phyloP scores from a whole-genome alignment of 139 green algal species.

The Closterium sp. region DNA sequence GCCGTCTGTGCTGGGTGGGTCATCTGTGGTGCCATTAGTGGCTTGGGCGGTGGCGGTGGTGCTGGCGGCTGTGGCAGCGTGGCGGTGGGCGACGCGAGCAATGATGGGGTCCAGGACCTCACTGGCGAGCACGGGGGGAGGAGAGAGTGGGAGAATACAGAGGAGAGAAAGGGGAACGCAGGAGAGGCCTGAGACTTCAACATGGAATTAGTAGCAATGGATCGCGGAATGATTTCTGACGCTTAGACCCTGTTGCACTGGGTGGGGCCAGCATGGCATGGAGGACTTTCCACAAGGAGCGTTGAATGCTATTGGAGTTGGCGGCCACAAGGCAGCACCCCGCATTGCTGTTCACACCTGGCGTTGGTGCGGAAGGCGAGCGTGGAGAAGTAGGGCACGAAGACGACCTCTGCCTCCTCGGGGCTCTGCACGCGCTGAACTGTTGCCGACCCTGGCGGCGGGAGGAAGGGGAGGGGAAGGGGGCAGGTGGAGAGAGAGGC shows the following conservation, averaged over 20 bases:
- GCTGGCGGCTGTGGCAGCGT: not conserved
- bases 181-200: not conserved
- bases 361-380: not conserved
- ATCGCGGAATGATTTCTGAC: no score
- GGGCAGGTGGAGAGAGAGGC: no score
- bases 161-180: not conserved
- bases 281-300: no score
- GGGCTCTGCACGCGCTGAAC: not conserved
- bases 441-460: not conserved
- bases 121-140: not conserved
- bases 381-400: constrained; percentile 10
- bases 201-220: no score
- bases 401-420: not conserved
- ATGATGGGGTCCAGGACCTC: not conserved
- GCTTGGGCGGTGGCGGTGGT: not conserved
- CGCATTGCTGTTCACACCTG: no score
- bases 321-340: no score
- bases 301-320: not conserved
- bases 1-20: no score
- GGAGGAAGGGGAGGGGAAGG: not conserved
- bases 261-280: no score
- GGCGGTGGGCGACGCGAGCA: not conserved
- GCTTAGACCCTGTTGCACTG: no score
- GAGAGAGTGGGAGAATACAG: no score
- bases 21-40: not conserved